Evolutionary conservation across 2,329 filamentous ascomycete species (phyloP).

Genomic region (Botrytis cinerea): DNA sequence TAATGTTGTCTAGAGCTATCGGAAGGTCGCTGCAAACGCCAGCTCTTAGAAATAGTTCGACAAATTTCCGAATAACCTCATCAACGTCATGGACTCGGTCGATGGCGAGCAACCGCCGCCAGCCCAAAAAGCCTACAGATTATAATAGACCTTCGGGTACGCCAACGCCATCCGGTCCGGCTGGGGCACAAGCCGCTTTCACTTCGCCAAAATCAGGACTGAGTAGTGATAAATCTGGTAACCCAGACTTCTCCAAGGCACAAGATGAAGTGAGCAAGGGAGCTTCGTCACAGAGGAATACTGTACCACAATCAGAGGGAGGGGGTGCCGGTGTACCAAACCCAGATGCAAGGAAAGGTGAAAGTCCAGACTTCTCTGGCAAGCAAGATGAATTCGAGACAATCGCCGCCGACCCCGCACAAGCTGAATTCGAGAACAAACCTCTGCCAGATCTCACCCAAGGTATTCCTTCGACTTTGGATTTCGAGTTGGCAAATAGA

Average conservation of each 20-base stretch:
- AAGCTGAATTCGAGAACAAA: constrained; percentile 55
- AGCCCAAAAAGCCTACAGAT: constrained; percentile 36
- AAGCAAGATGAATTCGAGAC: constrained; percentile 42
- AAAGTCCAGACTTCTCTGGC: constrained; percentile 30
- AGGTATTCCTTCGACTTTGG: constrained; percentile 89
- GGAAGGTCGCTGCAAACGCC: constrained; percentile 36
- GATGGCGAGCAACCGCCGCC: constrained; percentile 46
- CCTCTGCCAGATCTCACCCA: constrained; percentile 89
- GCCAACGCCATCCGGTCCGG: constrained; percentile 27
- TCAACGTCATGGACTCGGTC: constrained; percentile 47
- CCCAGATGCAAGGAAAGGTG: constrained; percentile 25
- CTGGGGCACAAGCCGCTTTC: constrained; percentile 28
- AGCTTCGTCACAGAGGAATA: constrained; percentile 29
- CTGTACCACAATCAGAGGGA: constrained; percentile 24
- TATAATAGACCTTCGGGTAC: constrained; percentile 29
- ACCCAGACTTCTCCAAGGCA: constrained; percentile 31
- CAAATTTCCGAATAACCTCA: constrained; percentile 42
- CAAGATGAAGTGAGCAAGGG: constrained; percentile 31
- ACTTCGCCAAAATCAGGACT: constrained; percentile 27
- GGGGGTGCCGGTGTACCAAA: constrained; percentile 30
- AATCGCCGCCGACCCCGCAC: constrained; percentile 45
- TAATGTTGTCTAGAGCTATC: constrained; percentile 41
- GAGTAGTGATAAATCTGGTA: constrained; percentile 30
- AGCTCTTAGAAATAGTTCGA: constrained; percentile 33
- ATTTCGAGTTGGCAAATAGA: constrained; percentile 65